These are phyloP conservation scores for Anthostomella pinea DNA, from an alignment of 2,329 filamentous ascomycete genomes.

Conservation along the genomic window DNA sequence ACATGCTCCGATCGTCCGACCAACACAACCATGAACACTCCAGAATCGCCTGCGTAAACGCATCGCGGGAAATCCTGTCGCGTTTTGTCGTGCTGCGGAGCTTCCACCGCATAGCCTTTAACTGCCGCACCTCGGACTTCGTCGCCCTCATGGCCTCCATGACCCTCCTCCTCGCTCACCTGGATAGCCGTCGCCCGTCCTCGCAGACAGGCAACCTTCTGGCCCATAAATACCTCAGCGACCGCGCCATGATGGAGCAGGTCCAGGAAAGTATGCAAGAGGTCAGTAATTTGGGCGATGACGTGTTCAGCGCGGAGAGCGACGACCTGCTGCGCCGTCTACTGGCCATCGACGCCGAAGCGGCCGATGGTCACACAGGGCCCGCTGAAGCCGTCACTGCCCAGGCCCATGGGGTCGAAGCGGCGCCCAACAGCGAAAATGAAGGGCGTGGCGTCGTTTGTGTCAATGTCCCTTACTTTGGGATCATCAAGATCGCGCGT, in stretches of 20 bases:
- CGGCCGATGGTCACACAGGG: too few species aligned
- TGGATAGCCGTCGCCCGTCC: slow-evolving; percentile 24
- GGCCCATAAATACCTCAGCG: background rate
- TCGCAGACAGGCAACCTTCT: background rate
- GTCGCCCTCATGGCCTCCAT: slow-evolving; percentile 36
- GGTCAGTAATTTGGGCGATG: too few species aligned
- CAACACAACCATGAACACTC: slow-evolving; percentile 27
- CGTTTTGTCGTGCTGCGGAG: slow-evolving; percentile 33
- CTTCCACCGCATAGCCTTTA: slow-evolving; percentile 27
- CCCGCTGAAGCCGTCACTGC: too few species aligned
- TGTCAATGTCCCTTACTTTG: too few species aligned
- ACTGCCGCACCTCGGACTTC: slow-evolving; percentile 35
- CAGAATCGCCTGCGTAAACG: slow-evolving; percentile 34
- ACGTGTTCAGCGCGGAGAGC: too few species aligned
- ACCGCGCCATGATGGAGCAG: slow-evolving; percentile 21
- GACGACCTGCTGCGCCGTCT: too few species aligned
- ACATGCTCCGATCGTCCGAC: slow-evolving; percentile 33
- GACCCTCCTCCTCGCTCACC: slow-evolving; percentile 36
- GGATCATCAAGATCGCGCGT: too few species aligned
- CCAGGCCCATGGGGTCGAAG: too few species aligned
- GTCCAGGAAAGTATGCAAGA: too few species aligned
- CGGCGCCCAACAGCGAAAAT: too few species aligned
- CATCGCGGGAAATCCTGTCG: slow-evolving; percentile 35
- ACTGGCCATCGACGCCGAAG: too few species aligned
- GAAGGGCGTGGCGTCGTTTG: too few species aligned